phyloP scores from a whole-genome alignment of 1,139 yeast species.

The Kurtzmaniella quercitrusa region DNA sequence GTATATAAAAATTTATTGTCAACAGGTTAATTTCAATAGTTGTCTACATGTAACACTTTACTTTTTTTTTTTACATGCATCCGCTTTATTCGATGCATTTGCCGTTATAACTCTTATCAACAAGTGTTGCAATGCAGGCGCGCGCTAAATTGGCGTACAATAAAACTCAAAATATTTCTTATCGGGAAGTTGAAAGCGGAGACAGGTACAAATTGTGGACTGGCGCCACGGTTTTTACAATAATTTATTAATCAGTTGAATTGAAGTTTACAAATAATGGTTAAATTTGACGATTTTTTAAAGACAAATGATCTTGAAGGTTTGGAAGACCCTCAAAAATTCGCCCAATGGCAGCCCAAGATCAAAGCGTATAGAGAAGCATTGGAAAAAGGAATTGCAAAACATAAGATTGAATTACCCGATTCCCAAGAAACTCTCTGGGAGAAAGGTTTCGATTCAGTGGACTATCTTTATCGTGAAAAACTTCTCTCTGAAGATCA shows the following conservation, averaged over 20 bases:
- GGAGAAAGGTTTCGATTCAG: slow-evolving; percentile 12
- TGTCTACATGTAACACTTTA: too few species aligned
- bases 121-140: too few species aligned
- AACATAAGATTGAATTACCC: slow-evolving; percentile 16
- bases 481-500: slow-evolving; percentile 24
- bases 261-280: background rate
- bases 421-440: slow-evolving; percentile 10
- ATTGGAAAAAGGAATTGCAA: slow-evolving; percentile 16
- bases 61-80: too few species aligned
- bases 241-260: background rate
- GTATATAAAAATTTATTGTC: too few species aligned
- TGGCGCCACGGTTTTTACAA: background rate
- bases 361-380: slow-evolving; percentile 19
- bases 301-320: slow-evolving; percentile 8
- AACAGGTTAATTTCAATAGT: too few species aligned
- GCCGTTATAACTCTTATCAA: too few species aligned
- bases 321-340: slow-evolving; percentile 18
- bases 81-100: too few species aligned
- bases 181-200: background rate
- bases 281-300: background rate
- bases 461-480: slow-evolving; percentile 26
- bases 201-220: background rate
- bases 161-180: background rate
- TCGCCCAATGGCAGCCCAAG: slow-evolving; percentile 18
- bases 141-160: too few species aligned